Evolutionary conservation across 1,284 basidiomycete species (phyloP).

Genomic region (Trametes polyzona): DNA sequence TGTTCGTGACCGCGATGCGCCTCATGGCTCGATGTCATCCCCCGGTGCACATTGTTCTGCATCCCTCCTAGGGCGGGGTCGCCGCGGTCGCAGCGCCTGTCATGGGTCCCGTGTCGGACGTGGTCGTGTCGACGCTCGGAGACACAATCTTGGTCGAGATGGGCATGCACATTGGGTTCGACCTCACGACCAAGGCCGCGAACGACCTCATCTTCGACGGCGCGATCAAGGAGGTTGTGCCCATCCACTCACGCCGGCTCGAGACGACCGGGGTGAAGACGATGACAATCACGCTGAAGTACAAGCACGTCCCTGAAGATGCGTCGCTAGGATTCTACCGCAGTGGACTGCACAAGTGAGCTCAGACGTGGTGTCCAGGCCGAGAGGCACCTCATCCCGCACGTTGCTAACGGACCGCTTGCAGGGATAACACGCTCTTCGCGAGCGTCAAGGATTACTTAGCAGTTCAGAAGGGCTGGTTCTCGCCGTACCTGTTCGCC

Average conservation of each 20-base stretch:
- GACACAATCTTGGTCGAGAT: constrained; percentile 61
- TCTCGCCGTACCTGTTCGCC: constrained; percentile 68
- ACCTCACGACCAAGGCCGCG: constrained; percentile 50
- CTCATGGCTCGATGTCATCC: too few species aligned
- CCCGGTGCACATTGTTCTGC: not conserved
- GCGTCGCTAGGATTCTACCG: constrained; percentile 65
- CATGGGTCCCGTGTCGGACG: constrained; percentile 59
- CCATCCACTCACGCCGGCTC: constrained; percentile 53
- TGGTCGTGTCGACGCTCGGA: constrained; percentile 52
- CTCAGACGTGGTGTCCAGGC: not conserved
- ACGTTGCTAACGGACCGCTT: not conserved
- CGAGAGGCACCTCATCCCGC: not conserved
- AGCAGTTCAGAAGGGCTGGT: constrained; percentile 67
- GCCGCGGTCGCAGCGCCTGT: constrained; percentile 59
- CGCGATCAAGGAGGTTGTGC: constrained; percentile 51
- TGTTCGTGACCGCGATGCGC: not conserved
- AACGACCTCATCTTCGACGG: constrained; percentile 60
- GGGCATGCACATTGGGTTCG: constrained; percentile 57
- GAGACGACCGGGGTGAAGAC: constrained; percentile 64
- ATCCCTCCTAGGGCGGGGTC: constrained; percentile 54
- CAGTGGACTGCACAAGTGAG: constrained; percentile 59
- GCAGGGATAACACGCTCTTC: constrained; percentile 57
- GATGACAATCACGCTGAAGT: constrained; percentile 61
- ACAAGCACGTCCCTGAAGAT: constrained; percentile 61
- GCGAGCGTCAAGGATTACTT: constrained; percentile 67